A percentile compares a stretch with the other conserved stretches of the same genome.
Evolutionary conservation across 768 basidiomycete genomes (phyloP).

Genomic region (Panus rudis): DNA sequence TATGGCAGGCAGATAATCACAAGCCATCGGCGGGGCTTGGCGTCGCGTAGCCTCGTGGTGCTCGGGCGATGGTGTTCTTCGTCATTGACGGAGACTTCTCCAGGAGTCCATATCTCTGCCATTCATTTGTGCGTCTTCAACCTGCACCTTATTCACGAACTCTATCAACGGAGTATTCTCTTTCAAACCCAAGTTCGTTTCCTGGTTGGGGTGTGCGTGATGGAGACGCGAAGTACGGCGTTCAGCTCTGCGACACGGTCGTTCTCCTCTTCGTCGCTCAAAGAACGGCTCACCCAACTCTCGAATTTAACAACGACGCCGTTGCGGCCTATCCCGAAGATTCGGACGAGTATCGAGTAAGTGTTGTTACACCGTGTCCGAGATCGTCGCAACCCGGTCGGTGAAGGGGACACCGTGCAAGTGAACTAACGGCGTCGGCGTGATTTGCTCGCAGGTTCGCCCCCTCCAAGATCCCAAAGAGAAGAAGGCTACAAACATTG

Average conservation of each 20-base stretch:
- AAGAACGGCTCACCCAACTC: constrained; percentile 45
- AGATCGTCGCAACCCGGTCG: not conserved
- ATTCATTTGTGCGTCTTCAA: too few species aligned
- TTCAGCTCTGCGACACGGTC: constrained; percentile 37
- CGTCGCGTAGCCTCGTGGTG: too few species aligned
- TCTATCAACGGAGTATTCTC: too few species aligned
- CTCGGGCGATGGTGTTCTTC: too few species aligned
- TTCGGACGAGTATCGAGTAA: constrained; percentile 72
- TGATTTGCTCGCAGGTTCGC: constrained; percentile 52
- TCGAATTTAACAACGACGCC: constrained; percentile 48
- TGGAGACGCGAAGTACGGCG: too few species aligned
- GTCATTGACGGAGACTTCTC: too few species aligned
- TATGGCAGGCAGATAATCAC: too few species aligned
- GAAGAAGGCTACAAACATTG: constrained; percentile 82
- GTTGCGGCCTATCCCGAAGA: constrained; percentile 52
- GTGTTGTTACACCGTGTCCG: constrained; percentile 20
- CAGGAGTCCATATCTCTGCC: too few species aligned
- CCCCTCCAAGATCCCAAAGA: constrained; percentile 78
- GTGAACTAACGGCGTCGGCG: not conserved
- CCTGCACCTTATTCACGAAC: too few species aligned
- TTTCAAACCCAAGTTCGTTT: too few species aligned
- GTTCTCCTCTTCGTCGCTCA: constrained; percentile 56
- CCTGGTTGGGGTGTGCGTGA: too few species aligned
- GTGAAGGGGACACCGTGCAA: not conserved
- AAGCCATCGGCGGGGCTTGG: too few species aligned